Conservation (phyloP, 192 early-diverging fungal genomes). For the Linnemannia zychae region DNA sequence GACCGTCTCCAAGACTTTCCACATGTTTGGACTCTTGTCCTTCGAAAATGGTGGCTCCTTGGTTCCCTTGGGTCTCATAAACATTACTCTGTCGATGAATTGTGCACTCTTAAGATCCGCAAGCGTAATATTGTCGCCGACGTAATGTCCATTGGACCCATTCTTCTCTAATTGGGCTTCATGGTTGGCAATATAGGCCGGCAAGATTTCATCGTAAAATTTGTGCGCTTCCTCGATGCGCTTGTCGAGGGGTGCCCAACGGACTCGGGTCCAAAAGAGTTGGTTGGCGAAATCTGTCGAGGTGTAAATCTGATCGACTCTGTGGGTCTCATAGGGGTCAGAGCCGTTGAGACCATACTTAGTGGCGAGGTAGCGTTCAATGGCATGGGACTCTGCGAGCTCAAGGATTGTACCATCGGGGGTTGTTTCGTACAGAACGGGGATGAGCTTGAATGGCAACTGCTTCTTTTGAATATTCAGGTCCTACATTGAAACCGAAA, state of each 20-base stretch:
- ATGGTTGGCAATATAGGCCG: slow-evolving; percentile 46
- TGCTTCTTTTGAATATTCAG: slow-evolving; percentile 19
- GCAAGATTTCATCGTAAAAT: slow-evolving; percentile 12
- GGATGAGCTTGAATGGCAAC: slow-evolving; percentile 25
- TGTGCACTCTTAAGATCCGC: slow-evolving; percentile 50
- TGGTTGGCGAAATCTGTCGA: slow-evolving; percentile 20
- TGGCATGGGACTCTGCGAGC: slow-evolving; percentile 31
- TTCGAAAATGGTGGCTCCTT: slow-evolving; percentile 19
- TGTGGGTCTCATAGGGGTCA: slow-evolving; percentile 34
- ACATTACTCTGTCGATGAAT: slow-evolving; percentile 17
- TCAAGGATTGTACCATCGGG: slow-evolving; percentile 20
- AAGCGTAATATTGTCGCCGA: slow-evolving; percentile 57
- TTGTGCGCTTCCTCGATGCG: slow-evolving; percentile 12
- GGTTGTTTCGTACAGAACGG: slow-evolving; percentile 24
- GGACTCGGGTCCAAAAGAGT: neutral
- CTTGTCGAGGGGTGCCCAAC: slow-evolving; percentile 16
- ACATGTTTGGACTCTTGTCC: slow-evolving; percentile 13
- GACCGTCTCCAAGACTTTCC: slow-evolving; percentile 18
- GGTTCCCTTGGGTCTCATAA: slow-evolving; percentile 15
- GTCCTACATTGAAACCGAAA: slow-evolving; percentile 24
- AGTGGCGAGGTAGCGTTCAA: slow-evolving; percentile 48
- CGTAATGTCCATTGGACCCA: slow-evolving; percentile 66
- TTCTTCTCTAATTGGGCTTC: slow-evolving; percentile 61
- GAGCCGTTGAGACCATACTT: slow-evolving; percentile 19
- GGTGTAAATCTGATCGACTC: slow-evolving; percentile 48